Evolutionary conservation across 1,284 basidiomycete genomes (phyloP).

Genomic region (Apiotrichum laibachii): DNA sequence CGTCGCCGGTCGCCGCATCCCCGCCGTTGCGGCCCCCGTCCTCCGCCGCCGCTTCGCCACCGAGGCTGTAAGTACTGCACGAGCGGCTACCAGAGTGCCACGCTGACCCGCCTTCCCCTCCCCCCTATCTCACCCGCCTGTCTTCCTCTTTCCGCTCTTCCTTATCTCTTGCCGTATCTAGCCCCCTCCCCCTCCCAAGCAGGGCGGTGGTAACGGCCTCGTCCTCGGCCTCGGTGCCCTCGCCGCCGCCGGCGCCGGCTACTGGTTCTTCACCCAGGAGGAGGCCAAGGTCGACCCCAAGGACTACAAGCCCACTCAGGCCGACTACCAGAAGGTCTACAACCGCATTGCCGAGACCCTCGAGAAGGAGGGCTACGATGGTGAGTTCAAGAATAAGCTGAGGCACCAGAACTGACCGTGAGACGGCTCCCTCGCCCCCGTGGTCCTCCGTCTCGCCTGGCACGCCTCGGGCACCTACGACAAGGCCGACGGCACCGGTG

Average conservation of each 20-base stretch:
- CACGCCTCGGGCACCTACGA: slow-evolving; percentile 88
- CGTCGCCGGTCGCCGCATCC: slow-evolving; percentile 26
- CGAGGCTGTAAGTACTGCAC: slow-evolving; percentile 30
- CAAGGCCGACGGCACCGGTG: slow-evolving; percentile 80
- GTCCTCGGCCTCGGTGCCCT: slow-evolving; percentile 33
- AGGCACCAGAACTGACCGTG: slow-evolving; percentile 1
- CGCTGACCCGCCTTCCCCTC: neutral
- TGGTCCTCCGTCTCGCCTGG: slow-evolving; percentile 92
- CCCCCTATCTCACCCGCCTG: neutral
- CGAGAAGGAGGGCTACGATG: slow-evolving; percentile 80
- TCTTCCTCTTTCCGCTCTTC: slow-evolving; percentile 16
- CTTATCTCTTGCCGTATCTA: slow-evolving; percentile 18
- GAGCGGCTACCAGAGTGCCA: neutral
- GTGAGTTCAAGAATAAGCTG: slow-evolving; percentile 52
- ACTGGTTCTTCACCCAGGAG: slow-evolving; percentile 47
- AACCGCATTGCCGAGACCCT: slow-evolving; percentile 73
- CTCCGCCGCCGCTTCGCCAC: slow-evolving; percentile 35
- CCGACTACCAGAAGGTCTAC: slow-evolving; percentile 91
- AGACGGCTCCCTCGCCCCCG: slow-evolving; percentile 90
- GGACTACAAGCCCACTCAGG: slow-evolving; percentile 54
- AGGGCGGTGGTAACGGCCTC: slow-evolving; percentile 27
- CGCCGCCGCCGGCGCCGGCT: slow-evolving; percentile 44
- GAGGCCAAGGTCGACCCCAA: slow-evolving; percentile 54
- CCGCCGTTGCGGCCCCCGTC: slow-evolving; percentile 20
- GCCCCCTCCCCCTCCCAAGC: slow-evolving; percentile 35